Conservation (phyloP, 441 rosid genomes). For the Flueggea neowawraea region DNA sequence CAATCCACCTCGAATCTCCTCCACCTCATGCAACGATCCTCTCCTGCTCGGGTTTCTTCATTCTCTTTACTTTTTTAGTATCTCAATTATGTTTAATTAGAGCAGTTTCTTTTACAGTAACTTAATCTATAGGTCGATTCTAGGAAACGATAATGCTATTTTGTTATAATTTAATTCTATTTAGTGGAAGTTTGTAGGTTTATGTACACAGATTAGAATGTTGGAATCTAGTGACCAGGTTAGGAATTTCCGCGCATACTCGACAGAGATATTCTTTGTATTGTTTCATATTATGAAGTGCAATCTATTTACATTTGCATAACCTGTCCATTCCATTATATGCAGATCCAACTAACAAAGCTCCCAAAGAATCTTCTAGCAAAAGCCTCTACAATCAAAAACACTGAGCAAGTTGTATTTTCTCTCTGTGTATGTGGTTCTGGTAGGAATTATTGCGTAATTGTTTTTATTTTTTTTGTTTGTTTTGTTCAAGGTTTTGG, state of each 20-base stretch:
- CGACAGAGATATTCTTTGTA: too few species aligned
- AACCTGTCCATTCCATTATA: slow-evolving; percentile 2
- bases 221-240: too few species aligned
- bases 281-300: too few species aligned
- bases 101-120: too few species aligned
- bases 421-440: neutral
- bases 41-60: slow-evolving; percentile 50
- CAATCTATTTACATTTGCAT: too few species aligned
- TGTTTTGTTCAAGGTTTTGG: slow-evolving; percentile 36
- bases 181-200: too few species aligned
- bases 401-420: slow-evolving; percentile 49
- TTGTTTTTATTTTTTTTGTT: neutral
- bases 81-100: neutral
- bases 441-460: too few species aligned
- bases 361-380: slow-evolving; percentile 67
- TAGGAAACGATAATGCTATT: too few species aligned
- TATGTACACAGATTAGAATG: too few species aligned
- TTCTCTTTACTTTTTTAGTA: neutral
- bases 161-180: too few species aligned
- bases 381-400: slow-evolving; percentile 44
- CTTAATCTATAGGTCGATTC: too few species aligned
- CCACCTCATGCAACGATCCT: slow-evolving; percentile 72
- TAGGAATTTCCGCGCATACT: too few species aligned
- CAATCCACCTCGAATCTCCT: slow-evolving; percentile 81
- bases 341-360: slow-evolving; percentile 47